Evolutionary conservation across 495 filamentous ascomycete genomes (phyloP).

Genomic region (Ramalina intermedia): DNA sequence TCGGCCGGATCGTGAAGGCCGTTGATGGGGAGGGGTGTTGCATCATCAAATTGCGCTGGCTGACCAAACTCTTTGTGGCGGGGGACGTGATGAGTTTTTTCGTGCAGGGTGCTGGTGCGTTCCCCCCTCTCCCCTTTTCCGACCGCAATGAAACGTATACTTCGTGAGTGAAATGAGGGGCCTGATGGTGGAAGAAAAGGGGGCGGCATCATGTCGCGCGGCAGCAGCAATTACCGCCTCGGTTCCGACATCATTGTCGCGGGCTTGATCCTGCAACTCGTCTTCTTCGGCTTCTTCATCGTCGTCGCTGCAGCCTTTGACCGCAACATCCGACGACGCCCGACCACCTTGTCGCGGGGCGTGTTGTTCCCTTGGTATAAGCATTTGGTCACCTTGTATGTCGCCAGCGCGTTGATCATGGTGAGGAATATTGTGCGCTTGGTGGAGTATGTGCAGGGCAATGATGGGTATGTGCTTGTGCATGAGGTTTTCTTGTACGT

Average conservation of each 20-base stretch:
- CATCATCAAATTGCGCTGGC: slow-evolving; percentile 26
- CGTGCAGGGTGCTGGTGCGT: slow-evolving; percentile 25
- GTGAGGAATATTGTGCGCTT: slow-evolving; percentile 45
- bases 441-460: slow-evolving; percentile 45
- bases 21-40: slow-evolving; percentile 21
- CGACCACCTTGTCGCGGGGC: slow-evolving; percentile 5
- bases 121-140: slow-evolving; percentile 17
- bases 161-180: slow-evolving; percentile 2
- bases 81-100: slow-evolving; percentile 35
- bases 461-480: slow-evolving; percentile 32
- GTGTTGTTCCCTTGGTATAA: slow-evolving; percentile 29
- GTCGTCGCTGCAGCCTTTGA: slow-evolving; percentile 22
- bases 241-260: slow-evolving; percentile 37
- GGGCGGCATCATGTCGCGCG: slow-evolving; percentile 31
- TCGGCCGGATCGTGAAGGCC: slow-evolving; percentile 14
- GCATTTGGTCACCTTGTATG: slow-evolving; percentile 39
- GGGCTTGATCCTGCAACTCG: slow-evolving; percentile 33
- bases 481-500: slow-evolving; percentile 48
- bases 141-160: slow-evolving; percentile 8
- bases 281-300: slow-evolving; percentile 33
- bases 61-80: slow-evolving; percentile 31
- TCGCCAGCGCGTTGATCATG: slow-evolving; percentile 37
- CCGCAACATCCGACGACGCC: slow-evolving; percentile 15
- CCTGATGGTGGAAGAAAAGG: slow-evolving; percentile 22
- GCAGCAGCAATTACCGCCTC: slow-evolving; percentile 24